These are phyloP conservation scores for Microbotryum silenes-acaulis DNA, from an alignment of 1,284 basidiomycete genomes.

Conservation along the genomic window DNA sequence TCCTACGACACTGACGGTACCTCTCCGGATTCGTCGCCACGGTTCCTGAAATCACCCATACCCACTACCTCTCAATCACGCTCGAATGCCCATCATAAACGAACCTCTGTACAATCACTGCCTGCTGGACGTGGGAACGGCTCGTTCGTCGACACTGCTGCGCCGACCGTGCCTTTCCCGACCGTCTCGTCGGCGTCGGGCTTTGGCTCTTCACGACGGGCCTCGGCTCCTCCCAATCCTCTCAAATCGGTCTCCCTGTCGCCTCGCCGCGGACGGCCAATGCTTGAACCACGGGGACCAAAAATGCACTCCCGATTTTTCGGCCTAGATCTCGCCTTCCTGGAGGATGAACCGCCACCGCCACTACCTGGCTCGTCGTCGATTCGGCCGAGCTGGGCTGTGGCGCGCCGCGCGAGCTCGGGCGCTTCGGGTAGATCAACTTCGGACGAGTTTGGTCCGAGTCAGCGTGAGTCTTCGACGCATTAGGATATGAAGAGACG, in stretches of 20 bases:
- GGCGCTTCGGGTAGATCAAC: no score
- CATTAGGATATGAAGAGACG: no score
- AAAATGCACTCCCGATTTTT: slow-evolving; percentile 6
- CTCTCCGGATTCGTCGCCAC: neutral
- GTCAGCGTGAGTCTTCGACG: no score
- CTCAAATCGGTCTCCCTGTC: neutral
- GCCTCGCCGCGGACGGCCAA: neutral
- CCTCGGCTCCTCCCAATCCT: neutral
- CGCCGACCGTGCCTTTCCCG: neutral
- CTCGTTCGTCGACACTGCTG: neutral
- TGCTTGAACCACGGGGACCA: neutral
- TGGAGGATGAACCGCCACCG: slow-evolving; percentile 23
- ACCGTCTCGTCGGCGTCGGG: neutral
- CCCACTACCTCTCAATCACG: no score
- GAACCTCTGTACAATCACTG: neutral
- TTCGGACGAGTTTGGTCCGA: no score
- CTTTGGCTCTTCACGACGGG: neutral
- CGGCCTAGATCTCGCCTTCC: slow-evolving; percentile 27
- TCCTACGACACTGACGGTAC: neutral
- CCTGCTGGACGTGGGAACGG: neutral
- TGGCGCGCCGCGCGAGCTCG: no score
- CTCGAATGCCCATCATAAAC: neutral
- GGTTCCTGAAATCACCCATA: no score
- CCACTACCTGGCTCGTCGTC: neutral
- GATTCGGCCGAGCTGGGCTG: no score